phyloP scores from a whole-genome alignment of 306 rosid genomes.

The Begonia loranthoides region DNA sequence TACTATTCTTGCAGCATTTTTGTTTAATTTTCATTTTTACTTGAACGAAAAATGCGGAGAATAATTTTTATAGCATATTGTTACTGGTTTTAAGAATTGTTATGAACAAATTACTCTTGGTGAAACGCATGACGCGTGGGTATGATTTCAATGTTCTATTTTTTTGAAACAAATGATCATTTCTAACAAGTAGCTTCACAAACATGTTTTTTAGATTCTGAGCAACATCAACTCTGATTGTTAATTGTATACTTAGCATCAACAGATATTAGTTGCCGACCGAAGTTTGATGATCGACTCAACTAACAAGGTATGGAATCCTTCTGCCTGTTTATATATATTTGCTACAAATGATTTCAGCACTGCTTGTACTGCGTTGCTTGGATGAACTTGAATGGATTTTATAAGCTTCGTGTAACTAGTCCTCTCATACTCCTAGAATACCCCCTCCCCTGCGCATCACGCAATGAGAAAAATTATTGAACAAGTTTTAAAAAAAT shows the following conservation, averaged over 20 bases:
- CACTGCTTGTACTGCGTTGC: constrained; percentile 66
- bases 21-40: too few species aligned
- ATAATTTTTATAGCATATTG: too few species aligned
- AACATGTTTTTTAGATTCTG: neutral
- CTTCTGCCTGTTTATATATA: constrained; percentile 83
- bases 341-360: constrained; percentile 86
- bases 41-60: too few species aligned
- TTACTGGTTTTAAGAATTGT: too few species aligned
- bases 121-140: too few species aligned
- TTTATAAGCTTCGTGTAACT: constrained; percentile 49
- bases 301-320: too few species aligned
- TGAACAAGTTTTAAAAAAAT: too few species aligned
- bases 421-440: constrained; percentile 52
- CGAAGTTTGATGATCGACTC: too few species aligned
- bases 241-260: too few species aligned
- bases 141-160: neutral
- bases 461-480: neutral
- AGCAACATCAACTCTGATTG: neutral
- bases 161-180: neutral
- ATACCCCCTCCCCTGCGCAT: constrained; percentile 56
- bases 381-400: constrained; percentile 72
- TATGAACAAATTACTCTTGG: too few species aligned
- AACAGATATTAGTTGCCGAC: neutral
- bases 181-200: neutral
- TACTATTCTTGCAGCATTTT: too few species aligned